Base-by-base conservation (phyloP, 2,329 filamentous ascomycete species). In the Stromatinia cepivora region DNA sequence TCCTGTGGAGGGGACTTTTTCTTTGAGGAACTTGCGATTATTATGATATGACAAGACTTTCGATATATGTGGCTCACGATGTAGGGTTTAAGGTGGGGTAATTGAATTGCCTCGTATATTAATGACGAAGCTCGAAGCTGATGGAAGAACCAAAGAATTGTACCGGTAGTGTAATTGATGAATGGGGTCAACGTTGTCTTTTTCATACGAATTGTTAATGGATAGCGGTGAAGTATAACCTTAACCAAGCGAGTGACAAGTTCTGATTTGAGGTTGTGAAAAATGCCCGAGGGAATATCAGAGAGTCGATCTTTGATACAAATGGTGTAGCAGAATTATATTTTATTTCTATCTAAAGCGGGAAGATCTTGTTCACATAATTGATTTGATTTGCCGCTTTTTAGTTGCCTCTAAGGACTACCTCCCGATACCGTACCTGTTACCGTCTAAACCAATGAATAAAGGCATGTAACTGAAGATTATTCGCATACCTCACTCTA, bases 1-100 rank as follows among this genome's bases (percentile, higher is more conserved):
- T 63, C 42, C 66, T 67, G 28, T 36, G 63, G 58, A 63, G 25
- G 65, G 52, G 45, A 52, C 66, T 28, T 57, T 54, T 54, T 64
- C 39, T 46, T 66, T 31, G n/a, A 22, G 42, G 48, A 46, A 62
- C 15, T n/a, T 13, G 31, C 36, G 54, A 57, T 17, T 34, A 20
- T 31, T 34, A 22, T 31, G 59, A 48, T 50, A 50, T 62, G 28
- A 62, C 28, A 17, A 31, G 59, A 42, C 58, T 50, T 50, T 50
- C 28, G 59, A 62, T 50, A 50, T 62, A 62, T 62, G 58, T 62
- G 58, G 58, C 39, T 15, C 39, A 42, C 39, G 58, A 61, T 61
- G 58, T 61, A 61, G 42, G 58, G 58, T 46, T 61, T 34, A 61
- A 61, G 58, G 58, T 61, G 58, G 58, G 58, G 58, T 61, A 25